A percentile compares a stretch with the other conserved stretches of the same genome.
phyloP scores from a whole-genome alignment of 2,329 filamentous ascomycete species.

The Pseudogymnoascus sp. region DNA sequence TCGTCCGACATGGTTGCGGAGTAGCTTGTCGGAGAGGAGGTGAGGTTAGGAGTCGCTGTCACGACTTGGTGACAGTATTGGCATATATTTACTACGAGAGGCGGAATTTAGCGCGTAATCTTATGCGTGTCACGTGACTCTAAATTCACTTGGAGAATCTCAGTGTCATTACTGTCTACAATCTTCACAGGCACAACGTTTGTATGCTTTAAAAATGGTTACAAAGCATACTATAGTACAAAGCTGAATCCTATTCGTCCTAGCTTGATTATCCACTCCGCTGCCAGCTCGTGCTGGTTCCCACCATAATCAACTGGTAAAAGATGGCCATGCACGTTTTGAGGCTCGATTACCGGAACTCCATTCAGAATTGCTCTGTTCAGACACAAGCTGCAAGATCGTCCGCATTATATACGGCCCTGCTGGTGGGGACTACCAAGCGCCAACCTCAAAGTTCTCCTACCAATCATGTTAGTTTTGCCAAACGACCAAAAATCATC shows the following conservation, averaged over 20 bases:
- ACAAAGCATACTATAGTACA: conserved; percentile 4
- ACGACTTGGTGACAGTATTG: neutral
- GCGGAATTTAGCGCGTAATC: conserved; percentile 3
- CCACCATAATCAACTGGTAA: neutral
- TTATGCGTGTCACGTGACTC: neutral
- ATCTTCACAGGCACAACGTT: neutral
- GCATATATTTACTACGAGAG: conserved; percentile 6
- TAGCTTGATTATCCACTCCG: neutral
- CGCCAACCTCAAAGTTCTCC: conserved; percentile 74
- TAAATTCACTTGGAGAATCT: neutral
- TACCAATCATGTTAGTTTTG: conserved; percentile 34
- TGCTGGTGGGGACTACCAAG: conserved; percentile 23
- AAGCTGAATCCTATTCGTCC: conserved; percentile 5
- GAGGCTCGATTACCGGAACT: neutral
- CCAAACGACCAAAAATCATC: neutral
- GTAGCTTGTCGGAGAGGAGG: conserved; percentile 5
- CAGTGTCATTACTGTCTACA: neutral
- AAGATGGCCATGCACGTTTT: neutral
- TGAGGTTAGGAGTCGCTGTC: conserved; percentile 7
- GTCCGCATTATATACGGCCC: neutral
- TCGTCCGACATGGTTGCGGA: conserved; percentile 53
- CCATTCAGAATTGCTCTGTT: neutral
- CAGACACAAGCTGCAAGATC: neutral
- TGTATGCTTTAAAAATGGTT: neutral
- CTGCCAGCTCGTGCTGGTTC: neutral